phyloP scores from a whole-genome alignment of 1,139 yeast genomes.

The Candida labiduridarum region DNA sequence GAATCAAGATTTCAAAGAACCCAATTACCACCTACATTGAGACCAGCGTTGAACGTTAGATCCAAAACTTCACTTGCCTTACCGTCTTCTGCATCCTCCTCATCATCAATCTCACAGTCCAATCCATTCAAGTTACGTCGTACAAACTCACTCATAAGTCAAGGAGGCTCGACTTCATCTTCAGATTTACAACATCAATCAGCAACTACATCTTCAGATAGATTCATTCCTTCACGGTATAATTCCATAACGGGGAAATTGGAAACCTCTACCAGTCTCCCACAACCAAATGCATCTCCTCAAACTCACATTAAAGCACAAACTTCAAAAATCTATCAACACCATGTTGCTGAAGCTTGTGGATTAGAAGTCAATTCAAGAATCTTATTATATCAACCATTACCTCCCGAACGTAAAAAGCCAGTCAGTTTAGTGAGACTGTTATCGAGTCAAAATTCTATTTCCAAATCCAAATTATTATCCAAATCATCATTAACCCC shows the following conservation, averaged over 20 bases:
- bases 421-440: constrained; percentile 53
- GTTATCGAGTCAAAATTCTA: constrained; percentile 24
- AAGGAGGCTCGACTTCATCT: constrained; percentile 25
- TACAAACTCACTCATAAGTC: constrained; percentile 36
- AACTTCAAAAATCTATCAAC: constrained; percentile 71
- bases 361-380: constrained; percentile 85
- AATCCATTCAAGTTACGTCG: constrained; percentile 32
- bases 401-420: constrained; percentile 73
- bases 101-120: constrained; percentile 13
- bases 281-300: constrained; percentile 50
- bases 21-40: constrained; percentile 20
- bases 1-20: constrained; percentile 21
- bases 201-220: constrained; percentile 31
- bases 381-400: constrained; percentile 83
- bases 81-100: constrained; percentile 6
- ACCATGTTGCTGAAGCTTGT: constrained; percentile 92
- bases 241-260: constrained; percentile 45
- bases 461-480: constrained; percentile 21
- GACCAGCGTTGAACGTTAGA: constrained; percentile 15
- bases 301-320: constrained; percentile 66
- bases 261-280: constrained; percentile 29
- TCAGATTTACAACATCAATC: constrained; percentile 26
- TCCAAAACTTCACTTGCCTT: constrained; percentile 14
- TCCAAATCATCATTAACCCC: constrained; percentile 35
- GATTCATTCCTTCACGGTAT: constrained; percentile 51